phyloP scores from a whole-genome alignment of 1,284 basidiomycete genomes.

The Moesziomyces antarcticus region DNA sequence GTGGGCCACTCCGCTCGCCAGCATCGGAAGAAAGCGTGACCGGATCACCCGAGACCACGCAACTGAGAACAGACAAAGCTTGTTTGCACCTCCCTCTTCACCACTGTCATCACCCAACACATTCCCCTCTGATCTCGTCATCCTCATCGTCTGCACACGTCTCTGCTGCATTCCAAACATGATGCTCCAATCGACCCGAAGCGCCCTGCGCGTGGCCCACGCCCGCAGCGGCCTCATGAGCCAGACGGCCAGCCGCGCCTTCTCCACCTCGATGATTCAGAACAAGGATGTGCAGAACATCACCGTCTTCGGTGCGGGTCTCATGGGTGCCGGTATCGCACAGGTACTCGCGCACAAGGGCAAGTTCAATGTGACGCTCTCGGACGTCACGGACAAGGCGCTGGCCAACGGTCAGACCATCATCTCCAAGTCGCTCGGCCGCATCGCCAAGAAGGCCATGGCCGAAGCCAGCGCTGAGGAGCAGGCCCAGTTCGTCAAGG shows the following conservation, averaged over 20 bases:
- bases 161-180: constrained; percentile 3
- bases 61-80: not conserved
- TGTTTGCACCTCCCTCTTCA: not conserved
- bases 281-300: constrained; percentile 67
- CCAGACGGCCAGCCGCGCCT: constrained; percentile 36
- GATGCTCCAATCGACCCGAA: constrained; percentile 35
- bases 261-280: constrained; percentile 52
- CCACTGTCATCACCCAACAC: not conserved
- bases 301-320: constrained; percentile 66
- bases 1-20: not conserved
- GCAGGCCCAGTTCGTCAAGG: constrained; percentile 66
- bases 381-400: constrained; percentile 69
- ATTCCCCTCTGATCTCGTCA: too few species aligned
- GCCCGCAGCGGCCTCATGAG: constrained; percentile 19
- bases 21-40: constrained; percentile 17
- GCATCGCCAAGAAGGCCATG: constrained; percentile 71
- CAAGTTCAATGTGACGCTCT: constrained; percentile 68
- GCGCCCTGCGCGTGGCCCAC: constrained; percentile 20
- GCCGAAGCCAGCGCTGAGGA: constrained; percentile 70
- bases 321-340: constrained; percentile 67
- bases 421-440: constrained; percentile 72
- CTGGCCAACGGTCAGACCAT: constrained; percentile 71
- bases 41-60: not conserved
- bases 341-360: constrained; percentile 67
- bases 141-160: too few species aligned